Percentiles rank a stretch among this genome's conserved stretches.
phyloP scores from a whole-genome alignment of 2,329 filamentous ascomycete genomes.

The Colletotrichum lindemuthianum region DNA sequence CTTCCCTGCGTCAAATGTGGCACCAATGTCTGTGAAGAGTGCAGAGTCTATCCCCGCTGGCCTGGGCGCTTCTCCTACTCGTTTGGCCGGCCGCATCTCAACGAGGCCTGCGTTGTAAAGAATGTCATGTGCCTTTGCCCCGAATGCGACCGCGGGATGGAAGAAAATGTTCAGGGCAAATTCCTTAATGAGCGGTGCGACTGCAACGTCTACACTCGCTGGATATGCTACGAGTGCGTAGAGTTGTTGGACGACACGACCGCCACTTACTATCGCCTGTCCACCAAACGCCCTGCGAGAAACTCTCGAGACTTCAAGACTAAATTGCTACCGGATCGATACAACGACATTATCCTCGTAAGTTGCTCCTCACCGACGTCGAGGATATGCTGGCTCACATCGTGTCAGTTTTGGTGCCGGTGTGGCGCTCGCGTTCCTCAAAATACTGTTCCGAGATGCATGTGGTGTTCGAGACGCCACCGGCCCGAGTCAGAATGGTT shows the following conservation, averaged over 20 bases:
- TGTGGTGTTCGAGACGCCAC: slow-evolving; percentile 34
- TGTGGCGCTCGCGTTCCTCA: slow-evolving; percentile 23
- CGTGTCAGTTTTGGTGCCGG: slow-evolving; percentile 28
- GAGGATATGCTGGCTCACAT: background rate
- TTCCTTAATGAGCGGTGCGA: slow-evolving; percentile 29
- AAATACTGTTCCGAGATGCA: slow-evolving; percentile 21
- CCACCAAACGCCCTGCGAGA: background rate
- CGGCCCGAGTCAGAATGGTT: slow-evolving; percentile 27
- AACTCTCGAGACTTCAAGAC: background rate
- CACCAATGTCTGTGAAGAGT: slow-evolving; percentile 33
- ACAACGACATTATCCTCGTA: background rate
- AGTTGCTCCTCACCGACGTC: background rate
- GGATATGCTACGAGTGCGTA: slow-evolving; percentile 26
- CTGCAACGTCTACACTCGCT: slow-evolving; percentile 30
- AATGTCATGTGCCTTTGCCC: slow-evolving; percentile 34
- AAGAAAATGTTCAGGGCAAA: slow-evolving; percentile 8
- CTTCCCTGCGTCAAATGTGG: slow-evolving; percentile 16
- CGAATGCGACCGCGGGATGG: slow-evolving; percentile 18
- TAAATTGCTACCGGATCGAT: slow-evolving; percentile 6
- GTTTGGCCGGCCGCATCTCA: slow-evolving; percentile 28
- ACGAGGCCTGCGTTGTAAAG: background rate
- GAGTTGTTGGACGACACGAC: background rate
- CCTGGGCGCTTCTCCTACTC: background rate
- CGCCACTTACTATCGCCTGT: slow-evolving; percentile 1
- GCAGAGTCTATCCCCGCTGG: slow-evolving; percentile 21